Conservation (phyloP, 805 yeast genomes). For the Schwanniomyces sp. region DNA sequence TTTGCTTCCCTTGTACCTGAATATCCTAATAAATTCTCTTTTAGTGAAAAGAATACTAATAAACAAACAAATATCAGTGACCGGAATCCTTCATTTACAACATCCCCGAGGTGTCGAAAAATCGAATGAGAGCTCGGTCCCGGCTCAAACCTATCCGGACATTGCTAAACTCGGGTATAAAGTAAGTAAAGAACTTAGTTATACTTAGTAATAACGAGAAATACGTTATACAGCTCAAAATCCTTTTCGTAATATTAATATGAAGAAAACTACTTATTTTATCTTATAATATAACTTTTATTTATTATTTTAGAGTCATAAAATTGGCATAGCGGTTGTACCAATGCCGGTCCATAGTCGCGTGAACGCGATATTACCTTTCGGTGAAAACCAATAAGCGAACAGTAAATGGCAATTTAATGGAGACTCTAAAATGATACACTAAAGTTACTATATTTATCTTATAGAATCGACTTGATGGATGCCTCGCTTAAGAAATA, state of each 20-base stretch:
- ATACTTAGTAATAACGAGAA: no score
- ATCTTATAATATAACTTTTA: no score
- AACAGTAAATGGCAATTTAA: not conserved
- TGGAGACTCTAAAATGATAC: not conserved
- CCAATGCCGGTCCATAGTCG: not conserved
- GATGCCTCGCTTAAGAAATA: no score
- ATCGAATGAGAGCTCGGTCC: constrained; percentile 3
- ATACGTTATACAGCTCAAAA: no score
- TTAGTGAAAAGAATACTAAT: not conserved
- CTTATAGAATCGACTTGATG: no score
- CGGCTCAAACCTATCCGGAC: constrained; percentile 1
- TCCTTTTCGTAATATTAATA: no score
- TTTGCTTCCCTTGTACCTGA: not conserved
- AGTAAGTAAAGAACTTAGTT: not conserved
- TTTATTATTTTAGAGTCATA: no score
- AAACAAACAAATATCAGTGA: constrained; percentile 2
- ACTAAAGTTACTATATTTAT: no score
- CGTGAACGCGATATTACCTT: not conserved
- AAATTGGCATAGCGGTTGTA: not conserved
- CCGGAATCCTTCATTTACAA: constrained; percentile 7
- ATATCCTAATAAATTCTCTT: not conserved
- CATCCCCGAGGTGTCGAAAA: constrained; percentile 1
- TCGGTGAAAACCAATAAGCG: not conserved
- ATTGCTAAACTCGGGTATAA: not conserved
- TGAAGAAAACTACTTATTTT: no score